Conservation (phyloP, 2,329 filamentous ascomycete genomes). For the Trichoderma pleuroti region DNA sequence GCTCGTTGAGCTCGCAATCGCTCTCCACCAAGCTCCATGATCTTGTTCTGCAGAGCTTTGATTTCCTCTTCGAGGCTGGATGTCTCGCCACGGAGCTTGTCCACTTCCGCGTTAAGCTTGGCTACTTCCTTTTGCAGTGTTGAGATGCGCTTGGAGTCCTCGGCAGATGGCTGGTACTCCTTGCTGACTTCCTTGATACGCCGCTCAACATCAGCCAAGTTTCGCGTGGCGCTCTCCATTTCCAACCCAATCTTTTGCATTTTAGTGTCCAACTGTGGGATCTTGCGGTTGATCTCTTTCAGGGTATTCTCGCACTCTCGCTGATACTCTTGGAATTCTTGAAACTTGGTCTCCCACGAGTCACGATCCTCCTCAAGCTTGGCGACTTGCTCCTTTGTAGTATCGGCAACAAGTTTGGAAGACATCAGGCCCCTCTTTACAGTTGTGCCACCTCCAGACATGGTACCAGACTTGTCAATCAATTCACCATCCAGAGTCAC, state of each 20-base stretch:
- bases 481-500: constrained; percentile 93
- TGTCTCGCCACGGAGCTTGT: constrained; percentile 78
- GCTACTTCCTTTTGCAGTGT: constrained; percentile 74
- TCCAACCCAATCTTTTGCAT: constrained; percentile 90
- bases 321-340: constrained; percentile 80
- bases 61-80: constrained; percentile 89
- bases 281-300: constrained; percentile 68
- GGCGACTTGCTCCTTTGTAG: constrained; percentile 79
- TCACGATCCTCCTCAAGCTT: constrained; percentile 88
- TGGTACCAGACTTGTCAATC: constrained; percentile 97
- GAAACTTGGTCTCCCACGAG: constrained; percentile 74
- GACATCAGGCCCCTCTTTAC: constrained; percentile 95
- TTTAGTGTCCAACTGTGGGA: constrained; percentile 81
- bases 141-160: constrained; percentile 70
- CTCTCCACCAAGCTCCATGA: constrained; percentile 97
- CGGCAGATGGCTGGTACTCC: constrained; percentile 76
- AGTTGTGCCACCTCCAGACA: constrained; percentile 92
- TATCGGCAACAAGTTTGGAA: constrained; percentile 85
- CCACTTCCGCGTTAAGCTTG: constrained; percentile 71
- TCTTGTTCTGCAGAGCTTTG: constrained; percentile 87
- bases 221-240: constrained; percentile 79
- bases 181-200: constrained; percentile 79
- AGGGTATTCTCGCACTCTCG: constrained; percentile 72
- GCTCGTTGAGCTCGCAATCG: constrained; percentile 85
- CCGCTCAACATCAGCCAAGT: constrained; percentile 77